Evolutionary conservation across 2,329 filamentous ascomycete species (phyloP).

Genomic region (Pyrenophora tritici-repentis): DNA sequence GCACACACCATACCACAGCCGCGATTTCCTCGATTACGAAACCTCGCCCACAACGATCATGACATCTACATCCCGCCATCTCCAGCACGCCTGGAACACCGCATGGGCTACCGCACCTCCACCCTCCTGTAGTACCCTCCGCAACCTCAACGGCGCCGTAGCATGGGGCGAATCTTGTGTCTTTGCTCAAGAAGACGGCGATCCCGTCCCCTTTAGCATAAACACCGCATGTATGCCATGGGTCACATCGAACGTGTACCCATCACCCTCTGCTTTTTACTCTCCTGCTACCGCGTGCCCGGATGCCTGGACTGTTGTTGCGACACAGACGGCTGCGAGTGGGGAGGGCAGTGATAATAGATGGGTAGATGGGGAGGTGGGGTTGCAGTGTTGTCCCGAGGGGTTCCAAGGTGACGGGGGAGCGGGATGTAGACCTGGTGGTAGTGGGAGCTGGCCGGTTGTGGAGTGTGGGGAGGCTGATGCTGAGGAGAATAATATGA

Average conservation of each 20-base stretch:
- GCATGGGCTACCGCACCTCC: conserved; percentile 22
- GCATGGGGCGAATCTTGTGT: conserved; percentile 83
- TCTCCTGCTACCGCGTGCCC: conserved; percentile 33
- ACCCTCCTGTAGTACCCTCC: conserved; percentile 24
- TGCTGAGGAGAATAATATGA: conserved; percentile 25
- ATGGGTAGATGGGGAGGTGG: conserved; percentile 27
- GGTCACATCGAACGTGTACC: conserved; percentile 19
- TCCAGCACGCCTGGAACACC: conserved; percentile 24
- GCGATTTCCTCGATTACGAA: too few relatives aligned
- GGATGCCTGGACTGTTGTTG: conserved; percentile 23
- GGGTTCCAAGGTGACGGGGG: conserved; percentile 23
- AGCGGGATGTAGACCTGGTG: conserved; percentile 18
- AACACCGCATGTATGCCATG: conserved; percentile 55
- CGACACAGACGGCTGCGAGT: conserved; percentile 21
- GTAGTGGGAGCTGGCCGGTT: conserved; percentile 15
- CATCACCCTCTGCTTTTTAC: conserved; percentile 22
- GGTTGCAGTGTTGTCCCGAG: conserved; percentile 30
- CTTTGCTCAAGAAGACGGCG: conserved; percentile 77
- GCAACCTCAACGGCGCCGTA: conserved; percentile 15
- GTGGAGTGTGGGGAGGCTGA: conserved; percentile 29
- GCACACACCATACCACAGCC: not conserved
- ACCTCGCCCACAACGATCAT: conserved; percentile 2
- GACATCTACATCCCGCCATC: conserved; percentile 20
- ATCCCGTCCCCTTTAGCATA: conserved; percentile 75
- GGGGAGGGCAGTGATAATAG: conserved; percentile 8